Percentiles rank a stretch among this genome's conserved stretches.
phyloP scores from a whole-genome alignment of 495 filamentous ascomycete species.

The Acidiella bohemica region DNA sequence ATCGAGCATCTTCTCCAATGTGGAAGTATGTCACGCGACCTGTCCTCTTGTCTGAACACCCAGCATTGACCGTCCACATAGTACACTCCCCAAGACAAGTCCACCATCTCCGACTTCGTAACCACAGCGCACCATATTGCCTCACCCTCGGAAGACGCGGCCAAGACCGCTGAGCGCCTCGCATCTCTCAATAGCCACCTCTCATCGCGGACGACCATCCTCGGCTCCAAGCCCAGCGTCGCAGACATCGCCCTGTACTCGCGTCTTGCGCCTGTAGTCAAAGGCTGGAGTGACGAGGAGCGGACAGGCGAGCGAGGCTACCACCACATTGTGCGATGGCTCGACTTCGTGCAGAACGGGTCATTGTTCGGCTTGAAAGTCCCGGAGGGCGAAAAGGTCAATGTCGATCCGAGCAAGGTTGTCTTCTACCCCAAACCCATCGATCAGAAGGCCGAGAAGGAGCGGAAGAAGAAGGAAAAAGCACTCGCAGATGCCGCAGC shows the following conservation, averaged over 20 bases:
- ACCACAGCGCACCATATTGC: slow-evolving; percentile 57
- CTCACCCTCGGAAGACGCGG: slow-evolving; percentile 40
- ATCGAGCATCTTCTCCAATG: slow-evolving; percentile 44
- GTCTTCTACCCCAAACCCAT: slow-evolving; percentile 43
- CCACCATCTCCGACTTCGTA: slow-evolving; percentile 81
- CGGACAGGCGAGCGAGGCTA: slow-evolving; percentile 80
- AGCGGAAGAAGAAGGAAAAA: slow-evolving; percentile 37
- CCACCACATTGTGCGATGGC: slow-evolving; percentile 78
- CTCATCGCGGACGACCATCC: slow-evolving; percentile 72
- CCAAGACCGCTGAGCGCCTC: slow-evolving; percentile 43
- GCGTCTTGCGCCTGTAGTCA: slow-evolving; percentile 61
- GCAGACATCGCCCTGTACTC: slow-evolving; percentile 82
- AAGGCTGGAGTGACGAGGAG: slow-evolving; percentile 72
- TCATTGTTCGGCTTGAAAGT: slow-evolving; percentile 60
- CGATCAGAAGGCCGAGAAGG: slow-evolving; percentile 43
- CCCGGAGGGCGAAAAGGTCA: slow-evolving; percentile 60
- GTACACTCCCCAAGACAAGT: slow-evolving; percentile 63
- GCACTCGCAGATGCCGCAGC: slow-evolving; percentile 18
- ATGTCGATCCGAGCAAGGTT: slow-evolving; percentile 65
- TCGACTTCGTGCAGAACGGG: slow-evolving; percentile 92
- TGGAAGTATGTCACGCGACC: slow-evolving; percentile 9
- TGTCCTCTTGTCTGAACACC: not conserved
- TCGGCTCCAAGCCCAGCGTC: slow-evolving; percentile 80
- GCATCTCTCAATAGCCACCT: slow-evolving; percentile 72
- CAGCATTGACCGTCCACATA: slow-evolving; percentile 27